Evolutionary conservation across 2,329 filamentous ascomycete species (phyloP).

Genomic region (Paradendryphiella salina): DNA sequence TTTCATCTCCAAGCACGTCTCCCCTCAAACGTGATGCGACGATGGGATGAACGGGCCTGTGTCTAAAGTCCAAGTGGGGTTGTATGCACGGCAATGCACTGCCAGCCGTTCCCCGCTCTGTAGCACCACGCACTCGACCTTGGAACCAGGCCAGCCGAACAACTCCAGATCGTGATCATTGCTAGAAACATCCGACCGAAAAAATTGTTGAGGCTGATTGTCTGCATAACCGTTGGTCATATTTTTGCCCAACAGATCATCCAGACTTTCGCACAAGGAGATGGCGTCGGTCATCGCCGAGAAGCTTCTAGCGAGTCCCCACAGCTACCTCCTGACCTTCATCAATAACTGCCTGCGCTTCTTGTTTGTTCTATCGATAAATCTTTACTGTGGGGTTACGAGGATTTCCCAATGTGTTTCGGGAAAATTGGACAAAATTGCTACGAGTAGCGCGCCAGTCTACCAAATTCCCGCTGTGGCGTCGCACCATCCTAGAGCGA

Average conservation of each 20-base stretch:
- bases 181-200: slow-evolving; percentile 2
- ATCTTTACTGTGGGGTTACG: slow-evolving; percentile 21
- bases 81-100: slow-evolving; percentile 16
- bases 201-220: slow-evolving; percentile 15
- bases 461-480: slow-evolving; percentile 14
- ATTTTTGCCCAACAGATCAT: slow-evolving; percentile 1
- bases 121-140: slow-evolving; percentile 9
- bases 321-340: slow-evolving; percentile 30
- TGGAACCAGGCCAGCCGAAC: slow-evolving; percentile 13
- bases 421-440: slow-evolving; percentile 18
- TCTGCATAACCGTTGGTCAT: slow-evolving; percentile 1
- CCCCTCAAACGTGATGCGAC: slow-evolving; percentile 6
- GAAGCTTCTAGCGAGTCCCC: slow-evolving; percentile 8
- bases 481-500: slow-evolving; percentile 25
- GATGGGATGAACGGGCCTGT: slow-evolving; percentile 1
- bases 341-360: slow-evolving; percentile 5
- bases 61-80: slow-evolving; percentile 5
- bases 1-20: slow-evolving; percentile 6
- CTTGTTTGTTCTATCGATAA: slow-evolving; percentile 10
- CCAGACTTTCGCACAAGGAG: background rate
- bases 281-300: slow-evolving; percentile 10
- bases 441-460: slow-evolving; percentile 8
- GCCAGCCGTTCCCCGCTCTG: slow-evolving; percentile 18
- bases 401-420: slow-evolving; percentile 17
- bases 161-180: slow-evolving; percentile 12